Evolutionary conservation across 2,329 filamentous ascomycete species (phyloP).

Genomic region (Aspergillus neoniger): DNA sequence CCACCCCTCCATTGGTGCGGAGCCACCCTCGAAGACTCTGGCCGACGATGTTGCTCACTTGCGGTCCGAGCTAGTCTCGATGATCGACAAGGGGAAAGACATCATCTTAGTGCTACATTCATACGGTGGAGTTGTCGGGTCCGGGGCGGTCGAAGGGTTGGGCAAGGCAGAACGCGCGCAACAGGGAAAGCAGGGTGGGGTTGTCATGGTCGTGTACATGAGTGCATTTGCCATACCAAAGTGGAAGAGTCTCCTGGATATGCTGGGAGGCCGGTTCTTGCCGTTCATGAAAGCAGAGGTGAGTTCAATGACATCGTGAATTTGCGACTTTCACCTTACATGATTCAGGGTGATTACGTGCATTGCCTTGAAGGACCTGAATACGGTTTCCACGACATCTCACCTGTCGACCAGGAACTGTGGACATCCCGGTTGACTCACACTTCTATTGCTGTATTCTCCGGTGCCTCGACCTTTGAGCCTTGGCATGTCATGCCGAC

Average conservation of each 20-base stretch:
- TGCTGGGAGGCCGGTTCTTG: conserved; percentile 24
- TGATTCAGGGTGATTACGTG: conserved; percentile 22
- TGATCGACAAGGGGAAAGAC: conserved; percentile 30
- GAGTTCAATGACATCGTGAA: neutral
- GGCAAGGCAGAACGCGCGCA: conserved; percentile 23
- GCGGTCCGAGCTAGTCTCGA: conserved; percentile 17
- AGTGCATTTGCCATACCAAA: conserved; percentile 40
- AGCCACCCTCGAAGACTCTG: conserved; percentile 38
- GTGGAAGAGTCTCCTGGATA: conserved; percentile 34
- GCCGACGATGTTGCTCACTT: conserved; percentile 37
- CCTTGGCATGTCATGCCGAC: conserved; percentile 38
- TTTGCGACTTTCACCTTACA: neutral
- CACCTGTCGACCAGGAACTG: conserved; percentile 24
- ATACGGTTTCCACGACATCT: conserved; percentile 35
- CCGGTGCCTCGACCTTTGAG: conserved; percentile 27
- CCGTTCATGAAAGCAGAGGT: conserved; percentile 28
- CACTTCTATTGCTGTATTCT: conserved; percentile 31
- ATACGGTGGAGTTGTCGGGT: conserved; percentile 37
- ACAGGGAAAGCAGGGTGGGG: conserved; percentile 30
- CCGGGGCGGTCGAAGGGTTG: conserved; percentile 33
- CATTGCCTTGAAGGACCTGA: conserved; percentile 8
- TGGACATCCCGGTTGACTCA: conserved; percentile 26
- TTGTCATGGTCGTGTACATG: conserved; percentile 35
- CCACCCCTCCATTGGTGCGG: conserved; percentile 31
- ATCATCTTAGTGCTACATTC: conserved; percentile 37